These are phyloP conservation scores for Verbascum thapsus DNA, from an alignment of 257 asterid genomes.

Conservation along the genomic window DNA sequence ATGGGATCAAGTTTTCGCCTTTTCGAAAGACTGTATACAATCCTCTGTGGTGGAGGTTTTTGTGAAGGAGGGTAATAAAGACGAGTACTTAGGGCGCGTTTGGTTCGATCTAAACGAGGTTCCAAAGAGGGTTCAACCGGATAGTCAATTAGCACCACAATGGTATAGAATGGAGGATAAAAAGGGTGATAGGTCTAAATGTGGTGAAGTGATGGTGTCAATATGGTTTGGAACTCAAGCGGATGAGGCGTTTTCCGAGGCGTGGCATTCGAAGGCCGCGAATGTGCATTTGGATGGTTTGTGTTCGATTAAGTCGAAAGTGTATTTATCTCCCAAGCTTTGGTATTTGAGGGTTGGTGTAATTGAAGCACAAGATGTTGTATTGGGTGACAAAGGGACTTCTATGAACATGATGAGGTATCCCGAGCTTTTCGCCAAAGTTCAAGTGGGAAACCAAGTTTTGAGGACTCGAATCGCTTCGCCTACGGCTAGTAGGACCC, in stretches of 20 bases:
- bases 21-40: slow-evolving; percentile 78
- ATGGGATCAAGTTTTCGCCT: slow-evolving; percentile 87
- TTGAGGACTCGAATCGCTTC: slow-evolving; percentile 65
- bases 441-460: slow-evolving; percentile 83
- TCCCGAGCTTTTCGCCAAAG: slow-evolving; percentile 76
- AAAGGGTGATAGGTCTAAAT: slow-evolving; percentile 68
- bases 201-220: slow-evolving; percentile 72
- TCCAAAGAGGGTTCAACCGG: slow-evolving; percentile 77
- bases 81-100: slow-evolving; percentile 74
- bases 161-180: slow-evolving; percentile 86
- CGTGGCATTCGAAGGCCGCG: slow-evolving; percentile 92
- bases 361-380: slow-evolving; percentile 78
- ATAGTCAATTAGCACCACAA: slow-evolving; percentile 82
- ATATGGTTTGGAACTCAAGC: slow-evolving; percentile 94
- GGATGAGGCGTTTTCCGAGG: slow-evolving; percentile 82
- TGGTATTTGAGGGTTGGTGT: slow-evolving; percentile 82
- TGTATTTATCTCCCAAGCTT: slow-evolving; percentile 79
- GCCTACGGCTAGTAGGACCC: slow-evolving; percentile 47
- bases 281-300: slow-evolving; percentile 69
- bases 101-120: slow-evolving; percentile 89
- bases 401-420: slow-evolving; percentile 60
- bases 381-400: slow-evolving; percentile 57
- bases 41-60: slow-evolving; percentile 75
- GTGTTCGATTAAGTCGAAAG: slow-evolving; percentile 78
- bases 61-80: slow-evolving; percentile 63